Base-by-base conservation (phyloP, 1,284 basidiomycete species). In the Puccinia triticina region DNA sequence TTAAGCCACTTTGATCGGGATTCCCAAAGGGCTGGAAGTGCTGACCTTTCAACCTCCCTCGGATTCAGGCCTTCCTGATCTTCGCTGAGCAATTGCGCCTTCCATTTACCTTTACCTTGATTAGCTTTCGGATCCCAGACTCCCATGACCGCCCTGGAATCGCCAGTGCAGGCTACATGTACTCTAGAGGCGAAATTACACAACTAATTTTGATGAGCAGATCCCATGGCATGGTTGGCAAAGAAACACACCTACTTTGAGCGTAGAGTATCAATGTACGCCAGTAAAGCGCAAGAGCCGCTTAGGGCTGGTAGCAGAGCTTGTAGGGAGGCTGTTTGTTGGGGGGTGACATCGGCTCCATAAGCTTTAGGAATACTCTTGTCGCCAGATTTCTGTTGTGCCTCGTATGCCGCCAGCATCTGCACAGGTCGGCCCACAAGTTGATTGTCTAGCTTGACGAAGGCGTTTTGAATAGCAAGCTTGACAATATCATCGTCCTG, bases 11-110 rank as follows among this genome's bases (percentile, higher is more conserved):
- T 34, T 14, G 26, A 80, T 43, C 46, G 23, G 32, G 3, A 2
- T 23, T 29, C 43, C 21, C 46, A n/a, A 21, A 82, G 50, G n/a
- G 2, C 11, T 29, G 37, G 74, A 43, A 43, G 16, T 1, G 69
- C 69, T 72, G 18, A 80, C 82, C 76, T 83, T 67, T 84, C 85
- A n/a, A 89, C 88, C 88, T 99, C 96, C 82, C 91, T 92, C 16
- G 91, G 91, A 86, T 96, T 98, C 83, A 94, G 91, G 40, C 95
- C 96, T 14, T 95, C 98, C 89, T 98, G 96, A 87, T 99, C 97
- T 86, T 97, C 93, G 50, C 91, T 94, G 83, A 99, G 89, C 29
- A 94, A 93, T 86, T 98, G 95, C 29, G 95, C 93, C 77, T 92
- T 90, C 96, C 96, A 98, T 83, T 88, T 88, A 21, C 90, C 90